Evolutionary conservation across 768 basidiomycete genomes (phyloP).

Genomic region (Tricholoma hemisulphureum): DNA sequence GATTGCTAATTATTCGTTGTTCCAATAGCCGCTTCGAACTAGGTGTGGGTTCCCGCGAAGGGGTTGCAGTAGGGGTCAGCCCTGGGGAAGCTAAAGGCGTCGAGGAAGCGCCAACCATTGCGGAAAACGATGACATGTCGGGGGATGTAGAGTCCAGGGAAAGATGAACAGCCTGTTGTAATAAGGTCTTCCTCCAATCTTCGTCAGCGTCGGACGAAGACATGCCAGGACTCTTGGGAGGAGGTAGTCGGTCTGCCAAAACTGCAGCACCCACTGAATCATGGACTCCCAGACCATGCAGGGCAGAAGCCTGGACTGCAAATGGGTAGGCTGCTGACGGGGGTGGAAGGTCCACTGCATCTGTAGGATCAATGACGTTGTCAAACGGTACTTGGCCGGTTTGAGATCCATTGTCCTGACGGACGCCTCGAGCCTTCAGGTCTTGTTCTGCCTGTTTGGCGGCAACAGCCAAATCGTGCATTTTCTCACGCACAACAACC

Average conservation of each 20-base stretch:
- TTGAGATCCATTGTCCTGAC: conserved; percentile 46
- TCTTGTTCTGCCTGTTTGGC: conserved; percentile 77
- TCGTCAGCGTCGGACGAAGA: conserved; percentile 57
- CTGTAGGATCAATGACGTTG: conserved; percentile 78
- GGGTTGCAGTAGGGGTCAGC: conserved; percentile 7
- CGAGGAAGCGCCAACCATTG: conserved; percentile 31
- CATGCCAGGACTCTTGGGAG: conserved; percentile 58
- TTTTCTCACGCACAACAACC: conserved; percentile 80
- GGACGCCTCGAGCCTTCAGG: conserved; percentile 53
- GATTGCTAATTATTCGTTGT: conserved; percentile 45
- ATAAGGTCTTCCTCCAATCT: conserved; percentile 72
- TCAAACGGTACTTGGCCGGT: conserved; percentile 40
- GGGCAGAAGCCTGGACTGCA: conserved; percentile 70
- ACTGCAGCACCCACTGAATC: conserved; percentile 74
- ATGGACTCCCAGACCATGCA: conserved; percentile 69
- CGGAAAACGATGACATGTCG: conserved; percentile 47
- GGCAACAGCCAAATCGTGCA: conserved; percentile 67
- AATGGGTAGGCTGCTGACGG: conserved; percentile 69
- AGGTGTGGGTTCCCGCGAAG: conserved; percentile 13
- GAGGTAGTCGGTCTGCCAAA: conserved; percentile 73
- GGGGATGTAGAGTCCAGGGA: conserved; percentile 58
- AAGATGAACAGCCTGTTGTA: conserved; percentile 77
- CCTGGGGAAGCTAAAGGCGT: conserved; percentile 41
- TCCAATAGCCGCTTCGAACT: conserved; percentile 34
- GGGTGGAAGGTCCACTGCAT: conserved; percentile 75